These are phyloP conservation scores for Aspergillus carlsbadensis DNA, from an alignment of 495 filamentous ascomycete species.

Conservation along the genomic window DNA sequence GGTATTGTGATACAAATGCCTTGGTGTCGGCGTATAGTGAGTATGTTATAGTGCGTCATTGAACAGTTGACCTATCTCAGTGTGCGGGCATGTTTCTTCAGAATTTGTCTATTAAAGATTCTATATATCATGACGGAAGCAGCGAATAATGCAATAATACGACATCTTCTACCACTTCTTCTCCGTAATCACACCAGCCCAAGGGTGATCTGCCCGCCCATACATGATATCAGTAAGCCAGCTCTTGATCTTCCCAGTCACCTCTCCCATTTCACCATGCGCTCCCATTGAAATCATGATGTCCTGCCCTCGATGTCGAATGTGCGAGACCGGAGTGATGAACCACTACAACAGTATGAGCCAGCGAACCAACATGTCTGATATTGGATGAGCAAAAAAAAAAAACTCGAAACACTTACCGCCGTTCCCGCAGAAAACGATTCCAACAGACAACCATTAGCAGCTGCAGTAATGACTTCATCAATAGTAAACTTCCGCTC, in stretches of 20 bases:
- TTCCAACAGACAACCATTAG: conserved; percentile 7
- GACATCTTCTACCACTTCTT: too few species aligned
- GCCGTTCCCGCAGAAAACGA: conserved; percentile 13
- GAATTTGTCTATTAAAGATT: too few species aligned
- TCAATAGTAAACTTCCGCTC: conserved; percentile 17
- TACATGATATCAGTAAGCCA: conserved; percentile 17
- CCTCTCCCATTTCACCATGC: neutral
- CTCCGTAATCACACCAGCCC: conserved; percentile 3
- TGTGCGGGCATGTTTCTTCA: too few species aligned
- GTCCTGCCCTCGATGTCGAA: neutral
- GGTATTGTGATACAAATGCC: too few species aligned
- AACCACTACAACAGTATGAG: conserved; percentile 8
- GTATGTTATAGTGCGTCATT: too few species aligned
- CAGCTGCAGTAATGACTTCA: conserved; percentile 3
- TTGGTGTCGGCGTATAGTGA: too few species aligned
- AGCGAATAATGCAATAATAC: too few species aligned
- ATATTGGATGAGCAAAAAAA: too few species aligned
- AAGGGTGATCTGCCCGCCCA: conserved; percentile 7
- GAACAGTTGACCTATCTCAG: too few species aligned
- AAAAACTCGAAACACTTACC: neutral
- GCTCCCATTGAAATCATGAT: conserved; percentile 2
- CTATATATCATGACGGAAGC: too few species aligned
- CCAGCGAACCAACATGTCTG: too few species aligned
- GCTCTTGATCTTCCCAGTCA: conserved; percentile 10
- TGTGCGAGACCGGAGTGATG: conserved; percentile 6